These are phyloP conservation scores for Exophiala viscosa DNA, from an alignment of 2,329 filamentous ascomycete genomes.

Conservation along the genomic window DNA sequence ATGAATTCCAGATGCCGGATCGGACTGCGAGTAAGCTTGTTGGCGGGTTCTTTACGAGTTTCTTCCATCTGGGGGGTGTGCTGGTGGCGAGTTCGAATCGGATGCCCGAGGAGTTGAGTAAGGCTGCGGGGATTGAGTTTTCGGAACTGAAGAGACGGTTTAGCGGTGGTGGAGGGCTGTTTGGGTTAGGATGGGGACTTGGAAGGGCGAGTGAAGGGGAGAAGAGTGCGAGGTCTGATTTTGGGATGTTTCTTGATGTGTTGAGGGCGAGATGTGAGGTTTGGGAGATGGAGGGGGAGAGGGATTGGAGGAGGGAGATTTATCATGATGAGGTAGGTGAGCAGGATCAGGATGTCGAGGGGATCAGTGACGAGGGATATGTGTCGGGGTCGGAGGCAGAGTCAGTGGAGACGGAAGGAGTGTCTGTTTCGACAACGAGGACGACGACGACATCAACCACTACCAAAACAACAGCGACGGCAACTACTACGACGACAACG, in stretches of 20 bases:
- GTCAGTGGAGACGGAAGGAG: background rate
- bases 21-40: conserved; percentile 73
- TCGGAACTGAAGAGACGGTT: conserved; percentile 25
- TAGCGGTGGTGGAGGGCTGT: conserved; percentile 18
- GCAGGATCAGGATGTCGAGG: conserved; percentile 29
- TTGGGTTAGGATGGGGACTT: conserved; percentile 24
- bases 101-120: conserved; percentile 76
- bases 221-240: conserved; percentile 64
- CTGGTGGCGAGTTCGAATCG: conserved; percentile 76
- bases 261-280: conserved; percentile 74
- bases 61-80: conserved; percentile 79
- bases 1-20: conserved; percentile 81
- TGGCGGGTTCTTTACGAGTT: conserved; percentile 71
- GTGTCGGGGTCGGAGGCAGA: background rate
- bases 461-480: background rate
- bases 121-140: conserved; percentile 69
- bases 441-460: background rate
- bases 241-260: conserved; percentile 71
- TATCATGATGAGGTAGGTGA: conserved; percentile 29
- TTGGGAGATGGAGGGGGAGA: conserved; percentile 75
- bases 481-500: background rate
- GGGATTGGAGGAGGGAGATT: conserved; percentile 61
- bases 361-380: background rate
- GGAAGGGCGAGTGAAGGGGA: conserved; percentile 45
- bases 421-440: background rate